Base-by-base conservation (phyloP, 768 basidiomycete genomes). In the Lactarius hatsudake region DNA sequence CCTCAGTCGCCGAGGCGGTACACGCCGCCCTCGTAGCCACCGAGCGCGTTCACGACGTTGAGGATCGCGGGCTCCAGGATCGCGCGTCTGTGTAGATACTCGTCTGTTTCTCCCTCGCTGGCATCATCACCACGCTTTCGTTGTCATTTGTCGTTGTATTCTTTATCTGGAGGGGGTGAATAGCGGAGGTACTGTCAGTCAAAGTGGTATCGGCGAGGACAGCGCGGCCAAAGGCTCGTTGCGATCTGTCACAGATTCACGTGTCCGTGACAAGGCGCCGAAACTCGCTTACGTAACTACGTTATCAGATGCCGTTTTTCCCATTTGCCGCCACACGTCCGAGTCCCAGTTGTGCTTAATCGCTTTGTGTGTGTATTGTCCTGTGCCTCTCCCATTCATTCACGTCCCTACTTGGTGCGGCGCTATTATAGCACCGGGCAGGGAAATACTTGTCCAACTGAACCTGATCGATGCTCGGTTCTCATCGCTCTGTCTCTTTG, bases 1-100 rank as follows among this genome's bases (percentile, higher is more conserved):
- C 87, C 68, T 92, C 87, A 79, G n/a, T 94, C 93, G 53, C 93
- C 93, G 73, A 93, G 84, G 53, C 87, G 81, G 76, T 94, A 94
- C 5, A 74, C 76, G 26, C 81, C 83, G 7, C 76, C 82, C 76
- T 94, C 90, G 70, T 83, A 79, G 1, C 93, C 93, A 51, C 93
- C 93, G 0, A 94, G 81, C 2, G 93, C 93, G 71, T 89, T 87
- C 32, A 94, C 87, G 40, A 94, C 91, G 69, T 85, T 83, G 48
- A 81, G 84, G 58, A 94, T 85, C 38, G 90, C 81, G 2, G 90
- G 89, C 60, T 83, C 82, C 36, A 94, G 81, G 28, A 90, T 78
- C 5, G 81, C 76, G 61, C 88, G 83, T 59, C 83, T 77, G 61
- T 84, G 75, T 0, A 64, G 63, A 70, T 77, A 67, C 2, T 71